Evolutionary conservation across 495 filamentous ascomycete genomes (phyloP), one percentile per base, ranked within the genome.

Genomic region (Podospora pseudopauciseta): DNA sequence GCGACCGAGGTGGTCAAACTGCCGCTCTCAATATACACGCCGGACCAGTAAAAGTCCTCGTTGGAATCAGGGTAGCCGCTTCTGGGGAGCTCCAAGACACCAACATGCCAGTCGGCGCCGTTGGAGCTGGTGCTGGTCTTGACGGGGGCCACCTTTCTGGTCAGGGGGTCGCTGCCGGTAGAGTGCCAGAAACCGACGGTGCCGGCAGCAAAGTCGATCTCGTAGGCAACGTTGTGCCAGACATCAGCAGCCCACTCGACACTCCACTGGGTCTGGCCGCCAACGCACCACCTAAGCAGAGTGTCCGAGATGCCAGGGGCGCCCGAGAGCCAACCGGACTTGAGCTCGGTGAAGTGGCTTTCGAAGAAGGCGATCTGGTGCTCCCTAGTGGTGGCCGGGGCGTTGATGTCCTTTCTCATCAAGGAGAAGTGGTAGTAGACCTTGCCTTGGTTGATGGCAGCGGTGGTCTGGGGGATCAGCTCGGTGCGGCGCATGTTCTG

Each of bases 361-460:
- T 91, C 84, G 73, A 92, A 92, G 81, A 92, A 92, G 72, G 83
- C 86, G 67, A 92, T 88, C 77, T 92, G 90, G 75, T 92, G 90
- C 80, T 92, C 90, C 64, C 88, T 83, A 4, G 79, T 81, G 2
- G 82, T 80, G 32, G 80, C 84, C 0, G 90, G 90, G 0, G 87
- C 76, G 76, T 91, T 91, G 39, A 79, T 82, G 61, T 81, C 78
- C 13, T 75, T 81, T 63, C 84, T 83, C 82, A 85, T 86, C 65
- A 92, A 80, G 15, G 83, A 86, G 77, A 92, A 92, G 75, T 92
- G 90, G 76, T 92, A 92, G 76, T 80, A 90, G 28, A 90, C 79
- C 62, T 82, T 85, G 30, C 90, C 88, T 23, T 77, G 72, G 57
- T 86, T 87, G 72, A 91, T 86, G 65, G 88, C 81, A 9, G 83